Base-by-base conservation (phyloP, 1,139 yeast genomes). In the Pichia sp. region DNA sequence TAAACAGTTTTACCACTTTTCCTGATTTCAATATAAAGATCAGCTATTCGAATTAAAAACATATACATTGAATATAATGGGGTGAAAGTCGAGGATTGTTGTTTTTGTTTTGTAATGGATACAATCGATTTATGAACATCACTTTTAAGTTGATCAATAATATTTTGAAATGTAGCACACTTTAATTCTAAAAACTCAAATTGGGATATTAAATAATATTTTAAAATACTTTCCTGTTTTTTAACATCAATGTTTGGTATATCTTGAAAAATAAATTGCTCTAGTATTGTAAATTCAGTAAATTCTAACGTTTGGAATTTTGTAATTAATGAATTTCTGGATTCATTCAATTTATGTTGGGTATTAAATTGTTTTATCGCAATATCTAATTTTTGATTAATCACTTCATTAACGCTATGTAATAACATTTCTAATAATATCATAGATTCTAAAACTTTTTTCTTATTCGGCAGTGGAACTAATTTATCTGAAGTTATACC, bases 351-450 rank as follows among this genome's bases (percentile, higher is more conserved):
- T 3, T 31, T 33, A 29, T 42, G 44, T n/a, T 47, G 46, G 4
- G 27, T 35, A 25, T 41, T 41, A 23, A 32, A 42, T 22, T 39
- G 31, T 3, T 20, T 30, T 10, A 39, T 28, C 1, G 46, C 40
- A 16, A 26, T 27, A 9, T 38, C 35, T 12, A 45, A 40, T 33
- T 33, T 47, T 12, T 36, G 27, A 8, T 38, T 30, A 4, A 45
- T 11, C 6, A 43, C 39, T 20, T 66, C 66, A 11, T 70, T 58
- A n/a, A 82, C 70, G 43, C 67, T 70, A 22, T 52, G 47, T 23
- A 70, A 61, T 40, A 76, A 61, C 0, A 57, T 45, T 37, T 67
- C 70, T 35, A 76, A 60, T 22, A 68, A 57, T 41, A 61, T 64
- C 29, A 74, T 53, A 38, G 75, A 65, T 38, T 67, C 69, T 20